phyloP scores from a whole-genome alignment of 176 grass and related monocot species.

The Saccharum officinarum region DNA sequence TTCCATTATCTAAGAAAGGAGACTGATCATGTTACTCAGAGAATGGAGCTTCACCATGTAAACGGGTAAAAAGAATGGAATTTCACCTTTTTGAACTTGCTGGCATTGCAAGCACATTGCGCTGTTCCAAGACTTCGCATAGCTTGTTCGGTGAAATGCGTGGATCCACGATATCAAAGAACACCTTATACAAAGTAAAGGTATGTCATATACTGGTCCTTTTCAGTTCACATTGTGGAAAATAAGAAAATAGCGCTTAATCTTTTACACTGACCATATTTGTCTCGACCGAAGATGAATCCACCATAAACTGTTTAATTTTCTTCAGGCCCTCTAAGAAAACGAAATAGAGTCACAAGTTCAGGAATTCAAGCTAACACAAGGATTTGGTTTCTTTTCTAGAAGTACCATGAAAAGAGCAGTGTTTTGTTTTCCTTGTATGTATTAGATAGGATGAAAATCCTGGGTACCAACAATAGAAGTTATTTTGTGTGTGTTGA shows the following conservation, averaged over 20 bases:
- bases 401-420: not conserved
- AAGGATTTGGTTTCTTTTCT: not conserved
- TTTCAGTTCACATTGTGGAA: not conserved
- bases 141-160: slow-evolving; percentile 57
- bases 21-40: not conserved
- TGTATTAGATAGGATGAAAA: not conserved
- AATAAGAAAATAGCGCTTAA: not conserved
- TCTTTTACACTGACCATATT: slow-evolving; percentile 65
- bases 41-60: slow-evolving; percentile 22
- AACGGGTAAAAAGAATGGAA: not conserved
- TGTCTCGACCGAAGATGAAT: slow-evolving; percentile 63
- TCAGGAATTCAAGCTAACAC: not conserved
- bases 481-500: not conserved
- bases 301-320: slow-evolving; percentile 65
- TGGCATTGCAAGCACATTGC: slow-evolving; percentile 84
- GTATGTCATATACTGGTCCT: not conserved
- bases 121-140: slow-evolving; percentile 65
- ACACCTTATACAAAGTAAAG: slow-evolving; percentile 48
- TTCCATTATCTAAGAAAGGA: not conserved
- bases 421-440: not conserved
- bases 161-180: slow-evolving; percentile 66
- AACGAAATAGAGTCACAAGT: not conserved
- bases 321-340: slow-evolving; percentile 76
- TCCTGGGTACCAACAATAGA: not conserved
- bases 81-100: slow-evolving; percentile 63